Evolutionary conservation across 768 basidiomycete species (phyloP).

Genomic region (Kondoa subrosea): DNA sequence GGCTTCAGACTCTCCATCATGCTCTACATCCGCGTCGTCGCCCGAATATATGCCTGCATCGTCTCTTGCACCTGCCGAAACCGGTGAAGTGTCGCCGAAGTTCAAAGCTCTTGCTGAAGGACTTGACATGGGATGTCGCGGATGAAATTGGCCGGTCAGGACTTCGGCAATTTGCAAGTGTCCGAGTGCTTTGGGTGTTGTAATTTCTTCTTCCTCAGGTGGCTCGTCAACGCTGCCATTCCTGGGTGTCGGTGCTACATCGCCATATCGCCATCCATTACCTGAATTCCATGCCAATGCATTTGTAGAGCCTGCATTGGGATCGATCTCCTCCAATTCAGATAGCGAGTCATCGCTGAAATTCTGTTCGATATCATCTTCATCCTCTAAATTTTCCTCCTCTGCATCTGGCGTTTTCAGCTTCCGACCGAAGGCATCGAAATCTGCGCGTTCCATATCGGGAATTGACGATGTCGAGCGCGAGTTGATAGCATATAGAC

Average conservation of each 20-base stretch:
- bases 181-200: neutral
- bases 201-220: neutral
- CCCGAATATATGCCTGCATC: constrained; percentile 7
- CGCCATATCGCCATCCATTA: neutral
- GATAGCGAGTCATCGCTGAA: constrained; percentile 12
- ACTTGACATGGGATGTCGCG: neutral
- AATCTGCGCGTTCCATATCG: neutral
- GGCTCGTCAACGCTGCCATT: neutral
- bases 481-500: neutral
- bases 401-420: neutral
- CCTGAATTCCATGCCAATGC: neutral
- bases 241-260: neutral
- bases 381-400: constrained; percentile 1
- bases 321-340: neutral
- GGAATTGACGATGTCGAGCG: neutral
- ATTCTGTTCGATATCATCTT: constrained; percentile 12
- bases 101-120: neutral
- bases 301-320: neutral
- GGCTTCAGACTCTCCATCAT: constrained; percentile 8
- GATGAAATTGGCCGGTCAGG: too few species aligned
- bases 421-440: constrained; percentile 3
- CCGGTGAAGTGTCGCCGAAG: neutral
- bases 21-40: constrained; percentile 13
- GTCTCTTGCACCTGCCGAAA: constrained; percentile 12
- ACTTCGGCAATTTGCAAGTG: neutral